These are phyloP conservation scores for Kazachstania martiniae DNA, from an alignment of 805 yeast species.

Conservation along the genomic window DNA sequence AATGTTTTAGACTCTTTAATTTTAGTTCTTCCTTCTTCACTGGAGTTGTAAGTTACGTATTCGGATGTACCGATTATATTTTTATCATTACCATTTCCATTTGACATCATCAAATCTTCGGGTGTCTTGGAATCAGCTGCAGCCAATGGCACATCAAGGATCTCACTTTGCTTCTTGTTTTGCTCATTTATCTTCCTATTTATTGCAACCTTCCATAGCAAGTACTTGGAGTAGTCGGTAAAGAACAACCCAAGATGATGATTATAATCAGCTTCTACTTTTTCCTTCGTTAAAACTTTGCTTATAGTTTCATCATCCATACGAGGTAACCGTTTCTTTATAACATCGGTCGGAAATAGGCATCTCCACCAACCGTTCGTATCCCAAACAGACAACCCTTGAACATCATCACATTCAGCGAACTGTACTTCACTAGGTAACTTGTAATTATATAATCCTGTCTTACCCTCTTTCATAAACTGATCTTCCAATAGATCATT, in stretches of 20 bases:
- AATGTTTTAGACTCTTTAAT: constrained; percentile 28
- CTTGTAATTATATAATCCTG: constrained; percentile 42
- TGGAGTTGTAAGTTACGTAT: constrained; percentile 27
- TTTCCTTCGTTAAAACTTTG: constrained; percentile 44
- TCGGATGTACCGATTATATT: constrained; percentile 31
- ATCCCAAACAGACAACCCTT: constrained; percentile 80
- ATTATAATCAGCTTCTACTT: constrained; percentile 35
- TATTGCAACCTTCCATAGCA: constrained; percentile 60
- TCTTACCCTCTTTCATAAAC: too few species aligned
- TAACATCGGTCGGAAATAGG: constrained; percentile 52
- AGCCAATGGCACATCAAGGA: too few species aligned
- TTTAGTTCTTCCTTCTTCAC: constrained; percentile 37
- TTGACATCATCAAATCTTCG: constrained; percentile 18
- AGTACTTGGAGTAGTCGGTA: constrained; percentile 48
- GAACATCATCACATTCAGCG: constrained; percentile 47
- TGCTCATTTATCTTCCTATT: constrained; percentile 29
- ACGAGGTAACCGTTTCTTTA: constrained; percentile 19
- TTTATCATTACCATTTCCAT: constrained; percentile 3
- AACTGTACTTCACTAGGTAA: constrained; percentile 48
- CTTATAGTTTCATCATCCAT: constrained; percentile 19
- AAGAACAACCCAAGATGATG: constrained; percentile 52
- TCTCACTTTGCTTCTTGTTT: neutral
- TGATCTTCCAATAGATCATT: too few species aligned
- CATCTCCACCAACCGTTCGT: constrained; percentile 83
- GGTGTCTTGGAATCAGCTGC: constrained; percentile 15